Evolutionary conservation across 768 basidiomycete species (phyloP).

Genomic region (Glaciozyma antarctica): DNA sequence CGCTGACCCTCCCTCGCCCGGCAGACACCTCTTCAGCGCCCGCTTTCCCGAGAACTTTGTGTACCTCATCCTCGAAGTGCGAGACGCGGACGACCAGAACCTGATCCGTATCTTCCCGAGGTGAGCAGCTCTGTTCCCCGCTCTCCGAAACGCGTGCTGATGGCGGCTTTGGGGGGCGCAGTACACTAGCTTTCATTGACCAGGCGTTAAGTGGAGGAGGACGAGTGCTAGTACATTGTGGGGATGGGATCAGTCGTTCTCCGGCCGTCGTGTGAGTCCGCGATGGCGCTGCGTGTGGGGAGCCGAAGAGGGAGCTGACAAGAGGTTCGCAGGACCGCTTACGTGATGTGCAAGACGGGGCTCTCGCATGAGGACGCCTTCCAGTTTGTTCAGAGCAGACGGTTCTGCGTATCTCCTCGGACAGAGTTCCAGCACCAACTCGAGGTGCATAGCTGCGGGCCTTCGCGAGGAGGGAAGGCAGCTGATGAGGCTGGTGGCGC

Average conservation of each 20-base stretch:
- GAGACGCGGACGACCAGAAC: constrained; percentile 91
- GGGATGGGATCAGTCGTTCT: constrained; percentile 35
- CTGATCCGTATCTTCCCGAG: constrained; percentile 79
- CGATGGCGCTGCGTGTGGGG: background rate
- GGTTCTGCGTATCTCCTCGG: constrained; percentile 89
- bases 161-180: background rate
- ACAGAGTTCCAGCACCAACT: constrained; percentile 85
- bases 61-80: constrained; percentile 74
- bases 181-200: constrained; percentile 34
- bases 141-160: background rate
- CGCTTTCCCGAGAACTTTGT: constrained; percentile 68
- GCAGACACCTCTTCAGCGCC: constrained; percentile 65
- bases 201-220: constrained; percentile 20
- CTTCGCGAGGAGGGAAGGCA: constrained; percentile 40
- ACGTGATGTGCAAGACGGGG: constrained; percentile 32
- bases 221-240: constrained; percentile 34
- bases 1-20: no score
- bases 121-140: constrained; percentile 43
- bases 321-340: constrained; percentile 27
- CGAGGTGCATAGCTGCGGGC: constrained; percentile 44
- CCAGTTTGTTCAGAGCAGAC: constrained; percentile 42
- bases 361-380: constrained; percentile 35
- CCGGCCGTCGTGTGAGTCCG: constrained; percentile 33
- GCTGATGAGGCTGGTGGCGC: background rate
- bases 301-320: background rate